A percentile compares a stretch with the other conserved stretches of the same genome.
Evolutionary conservation across 2,329 filamentous ascomycete species (phyloP).

Genomic region (Phialemonium atrogriseum): DNA sequence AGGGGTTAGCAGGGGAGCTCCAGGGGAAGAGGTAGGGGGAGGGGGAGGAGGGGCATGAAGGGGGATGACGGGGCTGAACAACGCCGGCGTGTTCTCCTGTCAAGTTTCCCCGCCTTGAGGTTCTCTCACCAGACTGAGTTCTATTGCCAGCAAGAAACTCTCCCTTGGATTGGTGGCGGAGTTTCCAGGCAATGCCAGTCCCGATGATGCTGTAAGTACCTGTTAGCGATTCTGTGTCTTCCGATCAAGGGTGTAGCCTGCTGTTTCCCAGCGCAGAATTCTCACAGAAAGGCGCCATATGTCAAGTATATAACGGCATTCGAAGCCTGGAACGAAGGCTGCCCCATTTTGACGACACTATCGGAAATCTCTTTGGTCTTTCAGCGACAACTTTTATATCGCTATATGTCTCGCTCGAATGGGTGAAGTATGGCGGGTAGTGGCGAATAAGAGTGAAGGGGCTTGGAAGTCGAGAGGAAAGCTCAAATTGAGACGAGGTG

Average conservation of each 20-base stretch:
- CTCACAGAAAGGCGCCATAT: conserved; percentile 68
- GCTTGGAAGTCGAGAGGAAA: too few relatives aligned
- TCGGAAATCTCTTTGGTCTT: too few relatives aligned
- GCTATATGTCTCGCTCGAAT: too few relatives aligned
- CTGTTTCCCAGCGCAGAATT: too few relatives aligned
- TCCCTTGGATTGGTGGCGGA: conserved; percentile 56
- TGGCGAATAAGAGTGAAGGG: too few relatives aligned
- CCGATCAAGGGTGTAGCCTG: not conserved
- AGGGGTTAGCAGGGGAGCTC: conserved; percentile 21
- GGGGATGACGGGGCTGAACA: conserved; percentile 8
- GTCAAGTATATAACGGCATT: conserved; percentile 79
- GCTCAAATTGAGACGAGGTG: too few relatives aligned
- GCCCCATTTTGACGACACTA: too few relatives aligned
- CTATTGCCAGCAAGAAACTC: conserved; percentile 70
- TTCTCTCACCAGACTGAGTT: conserved; percentile 70
- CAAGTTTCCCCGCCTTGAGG: conserved; percentile 4
- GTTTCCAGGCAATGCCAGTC: conserved; percentile 46
- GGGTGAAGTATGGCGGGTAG: too few relatives aligned
- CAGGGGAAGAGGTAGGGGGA: not conserved
- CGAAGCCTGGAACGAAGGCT: conserved; percentile 66
- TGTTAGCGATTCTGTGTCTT: not conserved
- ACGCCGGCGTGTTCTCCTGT: conserved; percentile 1
- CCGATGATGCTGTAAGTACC: conserved; percentile 49
- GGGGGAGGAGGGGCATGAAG: conserved; percentile 1
- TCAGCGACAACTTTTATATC: too few relatives aligned